phyloP scores from a whole-genome alignment of 148 eudicot species.

The Cornus kousa region DNA sequence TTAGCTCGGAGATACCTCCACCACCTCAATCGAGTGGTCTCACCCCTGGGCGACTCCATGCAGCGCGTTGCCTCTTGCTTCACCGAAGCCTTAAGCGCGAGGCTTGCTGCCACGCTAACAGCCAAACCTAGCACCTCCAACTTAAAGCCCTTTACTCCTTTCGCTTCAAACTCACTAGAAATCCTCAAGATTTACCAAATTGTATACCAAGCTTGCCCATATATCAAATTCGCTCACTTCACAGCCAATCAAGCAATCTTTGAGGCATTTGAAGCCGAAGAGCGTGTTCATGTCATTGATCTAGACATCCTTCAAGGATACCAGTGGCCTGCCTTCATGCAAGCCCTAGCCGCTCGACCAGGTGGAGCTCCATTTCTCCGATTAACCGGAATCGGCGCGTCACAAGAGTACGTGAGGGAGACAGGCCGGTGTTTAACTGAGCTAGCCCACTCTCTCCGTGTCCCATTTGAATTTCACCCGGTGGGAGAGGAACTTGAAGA shows the following conservation, averaged over 20 bases:
- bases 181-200: slow-evolving; percentile 40
- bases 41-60: slow-evolving; percentile 49
- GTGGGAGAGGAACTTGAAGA: slow-evolving; percentile 39
- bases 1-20: slow-evolving; percentile 39
- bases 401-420: slow-evolving; percentile 30
- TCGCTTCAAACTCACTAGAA: slow-evolving; percentile 38
- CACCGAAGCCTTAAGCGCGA: slow-evolving; percentile 39
- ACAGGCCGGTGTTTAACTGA: slow-evolving; percentile 38
- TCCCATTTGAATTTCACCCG: slow-evolving; percentile 42
- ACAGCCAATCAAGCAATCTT: slow-evolving; percentile 43
- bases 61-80: slow-evolving; percentile 51
- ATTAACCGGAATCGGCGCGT: slow-evolving; percentile 33
- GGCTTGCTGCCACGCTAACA: slow-evolving; percentile 42
- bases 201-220: slow-evolving; percentile 48
- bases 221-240: slow-evolving; percentile 45
- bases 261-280: slow-evolving; percentile 40
- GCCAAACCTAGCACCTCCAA: slow-evolving; percentile 26
- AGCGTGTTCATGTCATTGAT: slow-evolving; percentile 43
- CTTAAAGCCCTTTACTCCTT: slow-evolving; percentile 37
- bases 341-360: slow-evolving; percentile 39
- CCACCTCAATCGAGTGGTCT: slow-evolving; percentile 47
- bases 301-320: slow-evolving; percentile 43
- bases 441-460: slow-evolving; percentile 34
- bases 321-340: slow-evolving; percentile 51
- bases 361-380: slow-evolving; percentile 37